A percentile compares a stretch with the other conserved stretches of the same genome.
Evolutionary conservation across 495 filamentous ascomycete genomes (phyloP).

Genomic region (Talaromyces nanjingensis): DNA sequence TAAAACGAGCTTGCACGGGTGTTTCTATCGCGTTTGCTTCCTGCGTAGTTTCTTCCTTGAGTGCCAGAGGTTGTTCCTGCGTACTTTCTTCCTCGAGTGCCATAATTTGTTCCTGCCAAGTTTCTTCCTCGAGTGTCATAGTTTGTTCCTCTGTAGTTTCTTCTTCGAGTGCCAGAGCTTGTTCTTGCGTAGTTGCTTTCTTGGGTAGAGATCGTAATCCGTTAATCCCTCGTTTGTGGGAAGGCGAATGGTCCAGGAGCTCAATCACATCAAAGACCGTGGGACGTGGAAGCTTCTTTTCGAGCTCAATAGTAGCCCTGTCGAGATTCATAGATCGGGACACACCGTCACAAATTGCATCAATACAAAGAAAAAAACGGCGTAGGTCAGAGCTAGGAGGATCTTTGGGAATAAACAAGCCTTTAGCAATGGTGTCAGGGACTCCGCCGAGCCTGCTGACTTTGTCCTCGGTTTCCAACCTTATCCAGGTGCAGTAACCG

Average conservation of each 20-base stretch:
- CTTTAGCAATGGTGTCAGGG: conserved; percentile 14
- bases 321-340: neutral
- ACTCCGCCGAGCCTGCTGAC: conserved; percentile 13
- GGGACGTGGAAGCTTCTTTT: neutral
- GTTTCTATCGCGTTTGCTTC: neutral
- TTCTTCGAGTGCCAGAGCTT: neutral
- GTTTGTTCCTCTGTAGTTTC: neutral
- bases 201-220: neutral
- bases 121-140: neutral
- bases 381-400: conserved; percentile 18
- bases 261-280: neutral
- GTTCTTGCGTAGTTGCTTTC: neutral
- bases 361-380: conserved; percentile 12
- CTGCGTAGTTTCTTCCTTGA: neutral
- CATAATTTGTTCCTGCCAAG: neutral
- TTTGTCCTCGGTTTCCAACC: conserved; percentile 17
- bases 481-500: conserved; percentile 20
- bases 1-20: neutral
- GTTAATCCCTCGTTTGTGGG: neutral
- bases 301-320: neutral
- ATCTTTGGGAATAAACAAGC: conserved; percentile 13
- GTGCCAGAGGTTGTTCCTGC: neutral
- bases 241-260: neutral
- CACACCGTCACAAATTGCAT: neutral
- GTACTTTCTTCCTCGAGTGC: neutral